Base-by-base conservation (phyloP, 305 asterid genomes). In the Striga hermonthica region DNA sequence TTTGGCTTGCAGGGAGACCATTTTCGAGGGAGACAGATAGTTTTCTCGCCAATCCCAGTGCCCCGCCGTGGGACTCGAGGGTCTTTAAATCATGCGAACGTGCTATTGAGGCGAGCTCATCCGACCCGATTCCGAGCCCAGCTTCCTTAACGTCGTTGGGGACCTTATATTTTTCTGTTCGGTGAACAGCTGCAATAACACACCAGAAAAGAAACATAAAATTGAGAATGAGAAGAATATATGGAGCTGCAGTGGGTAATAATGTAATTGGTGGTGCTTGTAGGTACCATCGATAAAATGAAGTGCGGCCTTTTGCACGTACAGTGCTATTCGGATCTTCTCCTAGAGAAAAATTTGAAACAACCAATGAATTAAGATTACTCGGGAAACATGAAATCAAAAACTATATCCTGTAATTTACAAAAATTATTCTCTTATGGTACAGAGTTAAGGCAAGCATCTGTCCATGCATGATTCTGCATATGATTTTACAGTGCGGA, bases 271-370 rank as follows among this genome's bases (percentile, higher is more conserved):
- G 7, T 31, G 35, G 31, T 47, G 48, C 55, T 45, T 55, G 38
- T 62, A 50, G 63, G 40, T 83, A 89, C 96, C 95, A 60, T 86
- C 89, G 54, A 89, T 83, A 80, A 89, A 89, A 66, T 80, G 83
- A 63, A 83, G 70, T 40, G 96, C 96, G 3, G 95, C 96, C 74
- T 83, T 86, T 69, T 89, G 96, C 68, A 89, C 96, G 54, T 81
- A 84, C 59, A 89, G 48, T 73, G 89, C 90, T 75, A 86, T 70
- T 63, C 96, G 80, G 43, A 90, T 78, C 77, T 85, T 83, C 81
- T 87, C 90, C 96, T 90, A 88, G 5, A 66, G 58, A 66, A 60
- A 55, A 59, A 11, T 22, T 50, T 37, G n/a, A 22, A 22, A 22
- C 1, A 22, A 28, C 15, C 37, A 7, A 9, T 60, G 14, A 56